Evolutionary conservation across 2,329 filamentous ascomycete genomes (phyloP), one percentile per base, ranked within the genome.

Genomic region (Xylariaceae sp.): DNA sequence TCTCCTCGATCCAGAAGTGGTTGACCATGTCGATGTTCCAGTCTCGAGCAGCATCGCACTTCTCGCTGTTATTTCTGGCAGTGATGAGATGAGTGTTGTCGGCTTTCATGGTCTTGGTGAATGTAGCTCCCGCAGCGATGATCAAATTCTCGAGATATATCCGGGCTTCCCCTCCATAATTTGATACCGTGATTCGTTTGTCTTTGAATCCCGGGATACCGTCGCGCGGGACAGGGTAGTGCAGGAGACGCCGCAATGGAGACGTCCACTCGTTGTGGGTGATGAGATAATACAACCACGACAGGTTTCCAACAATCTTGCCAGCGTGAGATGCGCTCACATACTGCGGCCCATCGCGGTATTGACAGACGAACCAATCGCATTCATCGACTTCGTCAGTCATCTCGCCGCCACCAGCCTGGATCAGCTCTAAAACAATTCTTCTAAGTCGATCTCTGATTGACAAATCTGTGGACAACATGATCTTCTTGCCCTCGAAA

Each of bases 31-130:
- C 79, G 52, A 98, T 88, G 50, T 89, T 89, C 95, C 95, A 99
- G 74, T 98, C 95, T 59, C 86, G 84, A 0, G 95, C 95, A 1
- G 95, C 95, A 40, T 89, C 87, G 71, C 90, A 97, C 74, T 99
- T 99, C 70, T 98, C 95, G 68, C 93, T 96, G 54, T 86, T 86
- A 56, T 88, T 86, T 65, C 96, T 89, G 3, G 95, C 95, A 0
- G 93, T 96, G 67, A 99, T 89, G 0, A 99, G 83, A 75, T 99
- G 95, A 0, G 93, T 98, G 71, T 99, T 98, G 60, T 97, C 92
- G 63, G 89, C 86, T 73, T 91, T 96, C 86, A 99, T 90, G 0
- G 91, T 96, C 76, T 96, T 96, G 26, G 95, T 99, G 70, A 91
- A 98, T 59, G 89, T 88, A 7, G 90, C 93, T 16, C 95, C 95